These are phyloP conservation scores for Furcasterigmium furcatum DNA, from an alignment of 2,329 filamentous ascomycete genomes.

Conservation along the genomic window DNA sequence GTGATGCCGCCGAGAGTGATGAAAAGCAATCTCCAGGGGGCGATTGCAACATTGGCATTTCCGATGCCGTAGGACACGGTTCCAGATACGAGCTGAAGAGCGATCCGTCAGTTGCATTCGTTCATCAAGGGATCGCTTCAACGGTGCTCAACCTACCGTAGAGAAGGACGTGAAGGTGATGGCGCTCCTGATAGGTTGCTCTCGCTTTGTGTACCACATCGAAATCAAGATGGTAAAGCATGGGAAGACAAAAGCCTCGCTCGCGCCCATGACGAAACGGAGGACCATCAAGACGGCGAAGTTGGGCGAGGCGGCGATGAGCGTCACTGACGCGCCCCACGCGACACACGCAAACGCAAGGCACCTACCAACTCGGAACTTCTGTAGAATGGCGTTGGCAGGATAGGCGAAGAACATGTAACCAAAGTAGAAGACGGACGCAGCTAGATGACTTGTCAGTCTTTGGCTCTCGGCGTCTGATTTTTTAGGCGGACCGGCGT, in stretches of 20 bases:
- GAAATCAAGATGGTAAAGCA: constrained; percentile 54
- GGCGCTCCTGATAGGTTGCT: constrained; percentile 1
- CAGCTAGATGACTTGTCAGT: constrained; percentile 12
- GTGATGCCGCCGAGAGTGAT: constrained; percentile 29
- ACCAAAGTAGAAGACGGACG: constrained; percentile 50
- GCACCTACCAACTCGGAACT: constrained; percentile 44
- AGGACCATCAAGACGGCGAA: constrained; percentile 53
- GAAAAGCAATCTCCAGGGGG: constrained; percentile 28
- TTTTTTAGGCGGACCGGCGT: too few relatives aligned
- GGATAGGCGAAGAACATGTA: constrained; percentile 43
- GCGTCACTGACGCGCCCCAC: constrained; percentile 46
- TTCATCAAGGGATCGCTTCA: too few relatives aligned
- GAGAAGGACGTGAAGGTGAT: constrained; percentile 11
- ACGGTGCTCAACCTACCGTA: constrained; percentile 6
- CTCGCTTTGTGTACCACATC: constrained; percentile 43
- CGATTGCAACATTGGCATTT: constrained; percentile 21
- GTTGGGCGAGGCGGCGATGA: constrained; percentile 47
- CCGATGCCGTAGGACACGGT: constrained; percentile 30
- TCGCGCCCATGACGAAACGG: constrained; percentile 52
- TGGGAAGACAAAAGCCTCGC: constrained; percentile 56
- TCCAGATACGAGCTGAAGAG: constrained; percentile 11
- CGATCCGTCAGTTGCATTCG: neutral
- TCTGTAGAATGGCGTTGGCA: constrained; percentile 41
- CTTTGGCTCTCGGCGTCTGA: too few relatives aligned
- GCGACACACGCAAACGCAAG: constrained; percentile 37